Base-by-base conservation (phyloP, 1,139 yeast genomes). In the Spathaspora sp. region DNA sequence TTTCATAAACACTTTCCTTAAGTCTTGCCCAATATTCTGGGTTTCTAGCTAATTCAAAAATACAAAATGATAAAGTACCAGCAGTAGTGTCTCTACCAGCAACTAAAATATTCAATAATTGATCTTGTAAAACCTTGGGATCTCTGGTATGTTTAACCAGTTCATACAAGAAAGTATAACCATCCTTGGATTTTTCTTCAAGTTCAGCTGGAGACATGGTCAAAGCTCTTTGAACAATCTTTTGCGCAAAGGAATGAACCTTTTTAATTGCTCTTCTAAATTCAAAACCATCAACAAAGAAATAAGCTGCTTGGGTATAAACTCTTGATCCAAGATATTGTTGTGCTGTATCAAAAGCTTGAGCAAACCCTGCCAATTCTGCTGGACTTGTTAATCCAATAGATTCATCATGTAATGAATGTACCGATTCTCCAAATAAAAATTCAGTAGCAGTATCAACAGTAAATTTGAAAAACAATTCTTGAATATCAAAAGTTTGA, bases 361-460 rank as follows among this genome's bases (percentile, higher is more conserved):
- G 41, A 29, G 64, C 58, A 48, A 63, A 63, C n/a, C 65, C 68
- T 18, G 57, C 54, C 45, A 7, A 13, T 29, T 60, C 61, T 25
- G 13, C 9, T 7, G 36, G 15, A 13, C 9, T 13, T 31, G 17
- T n/a, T 9, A 31, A 13, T 6, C 36, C 36, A 13, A 31, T 15
- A 13, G 36, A 31, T n/a, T 60, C 65, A 39, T 70, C 74, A 48
- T 65, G 63, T 44, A 70, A 63, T 39, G 68, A 65, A 46, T 69
- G 67, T 9, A 75, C 77, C 6, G 81, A 72, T 55, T 76, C 80
- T 10, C 86, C 86, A 62, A 81, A 80, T 54, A 81, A 66, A 54
- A 80, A 79, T 59, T 81, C 84, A 18, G 84, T 75, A 8, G 85
- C 80, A 25, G 82, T 74, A 57, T 81, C 86, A 50, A 81, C 68